phyloP scores from a whole-genome alignment of 495 filamentous ascomycete species.

The Lasiosphaeria hispida region DNA sequence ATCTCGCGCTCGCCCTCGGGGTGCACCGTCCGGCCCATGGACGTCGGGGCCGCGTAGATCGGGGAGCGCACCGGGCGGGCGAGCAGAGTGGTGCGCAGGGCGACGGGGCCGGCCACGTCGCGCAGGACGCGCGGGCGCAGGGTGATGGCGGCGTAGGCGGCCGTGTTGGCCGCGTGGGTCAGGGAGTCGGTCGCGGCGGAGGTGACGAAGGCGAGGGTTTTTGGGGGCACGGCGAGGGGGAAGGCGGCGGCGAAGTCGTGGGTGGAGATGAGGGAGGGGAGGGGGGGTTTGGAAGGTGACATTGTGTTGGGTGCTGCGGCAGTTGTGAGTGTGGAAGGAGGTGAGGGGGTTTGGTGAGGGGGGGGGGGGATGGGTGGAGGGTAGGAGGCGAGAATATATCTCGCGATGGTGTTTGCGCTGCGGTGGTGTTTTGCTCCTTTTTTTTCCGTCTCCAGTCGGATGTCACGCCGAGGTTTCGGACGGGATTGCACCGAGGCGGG shows the following conservation, averaged over 20 bases:
- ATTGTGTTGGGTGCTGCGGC: conserved; percentile 1
- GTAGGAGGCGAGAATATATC: not conserved
- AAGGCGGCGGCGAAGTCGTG: conserved; percentile 73
- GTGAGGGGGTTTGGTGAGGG: conserved; percentile 34
- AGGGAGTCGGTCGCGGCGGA: conserved; percentile 76
- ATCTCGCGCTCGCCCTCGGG: conserved; percentile 70
- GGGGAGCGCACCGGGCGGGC: conserved; percentile 58
- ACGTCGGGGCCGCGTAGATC: conserved; percentile 71
- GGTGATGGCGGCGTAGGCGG: conserved; percentile 62
- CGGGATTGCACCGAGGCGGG: conserved; percentile 12
- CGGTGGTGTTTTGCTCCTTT: not conserved
- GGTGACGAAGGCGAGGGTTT: conserved; percentile 82
- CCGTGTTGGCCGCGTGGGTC: conserved; percentile 52
- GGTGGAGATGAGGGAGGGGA: conserved; percentile 66
- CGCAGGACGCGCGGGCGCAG: conserved; percentile 71
- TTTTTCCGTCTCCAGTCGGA: not conserved
- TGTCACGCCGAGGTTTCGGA: conserved; percentile 1
- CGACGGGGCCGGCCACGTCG: conserved; percentile 57
- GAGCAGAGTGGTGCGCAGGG: conserved; percentile 59
- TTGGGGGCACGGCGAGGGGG: conserved; percentile 57
- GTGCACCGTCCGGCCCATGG: conserved; percentile 71
- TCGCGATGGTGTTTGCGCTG: not conserved
- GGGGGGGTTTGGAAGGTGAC: conserved; percentile 54
- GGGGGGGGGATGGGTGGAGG: conserved; percentile 25
- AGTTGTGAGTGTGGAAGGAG: conserved; percentile 7